Percentiles rank a stretch among this genome's conserved stretches.
These are phyloP conservation scores for Nevesoporus exiguus DNA, from an alignment of 768 basidiomycete genomes.

Conservation along the genomic window DNA sequence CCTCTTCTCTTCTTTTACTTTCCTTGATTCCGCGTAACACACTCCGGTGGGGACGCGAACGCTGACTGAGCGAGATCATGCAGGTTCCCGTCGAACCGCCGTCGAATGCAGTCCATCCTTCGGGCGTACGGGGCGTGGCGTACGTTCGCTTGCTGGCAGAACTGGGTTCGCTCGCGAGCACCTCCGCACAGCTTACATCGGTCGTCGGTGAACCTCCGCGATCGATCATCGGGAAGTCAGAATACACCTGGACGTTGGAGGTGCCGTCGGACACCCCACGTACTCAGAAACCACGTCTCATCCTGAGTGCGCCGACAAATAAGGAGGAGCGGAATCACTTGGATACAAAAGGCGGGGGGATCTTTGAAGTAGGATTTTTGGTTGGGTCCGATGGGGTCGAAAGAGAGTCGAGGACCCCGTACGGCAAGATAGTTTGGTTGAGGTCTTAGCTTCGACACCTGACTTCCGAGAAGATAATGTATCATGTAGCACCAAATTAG, in stretches of 20 bases:
- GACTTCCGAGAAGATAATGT: not conserved
- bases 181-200: conserved; percentile 42
- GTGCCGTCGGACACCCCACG: conserved; percentile 22
- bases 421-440: conserved; percentile 48
- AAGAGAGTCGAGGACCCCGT: conserved; percentile 42
- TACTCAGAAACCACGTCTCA: conserved; percentile 26
- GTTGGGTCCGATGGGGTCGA: conserved; percentile 32
- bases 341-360: conserved; percentile 30
- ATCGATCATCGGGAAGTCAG: conserved; percentile 18
- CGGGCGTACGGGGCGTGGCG: conserved; percentile 46
- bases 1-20: too few species aligned
- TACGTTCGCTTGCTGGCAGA: conserved; percentile 44
- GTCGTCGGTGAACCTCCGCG: conserved; percentile 44
- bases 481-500: too few species aligned
- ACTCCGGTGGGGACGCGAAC: too few species aligned
- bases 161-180: conserved; percentile 23
- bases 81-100: conserved; percentile 51
- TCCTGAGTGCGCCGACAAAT: conserved; percentile 36
- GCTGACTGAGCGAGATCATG: not conserved
- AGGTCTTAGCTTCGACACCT: not conserved
- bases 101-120: conserved; percentile 49
- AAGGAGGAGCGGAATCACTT: conserved; percentile 37
- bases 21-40: too few species aligned
- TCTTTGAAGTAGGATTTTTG: conserved; percentile 54
- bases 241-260: conserved; percentile 43